These are phyloP conservation scores for Populus simonii DNA, from an alignment of 345 rosid genomes.

Conservation along the genomic window DNA sequence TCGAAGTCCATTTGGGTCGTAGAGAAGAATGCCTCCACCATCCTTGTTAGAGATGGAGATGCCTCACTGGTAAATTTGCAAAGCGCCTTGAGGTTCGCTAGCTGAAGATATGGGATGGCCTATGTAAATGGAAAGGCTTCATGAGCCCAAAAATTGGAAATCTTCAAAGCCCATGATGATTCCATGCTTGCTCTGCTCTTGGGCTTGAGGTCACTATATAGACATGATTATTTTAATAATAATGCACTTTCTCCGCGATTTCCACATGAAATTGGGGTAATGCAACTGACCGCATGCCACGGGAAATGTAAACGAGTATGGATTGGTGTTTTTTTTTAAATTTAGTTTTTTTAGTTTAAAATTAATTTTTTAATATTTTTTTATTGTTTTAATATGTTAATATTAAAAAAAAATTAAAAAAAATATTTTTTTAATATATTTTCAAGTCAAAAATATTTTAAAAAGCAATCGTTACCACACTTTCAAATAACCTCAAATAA, in stretches of 20 bases:
- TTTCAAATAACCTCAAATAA: rapidly evolving
- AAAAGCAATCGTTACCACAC: too few relatives aligned
- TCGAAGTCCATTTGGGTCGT: not conserved
- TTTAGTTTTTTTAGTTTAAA: too few relatives aligned
- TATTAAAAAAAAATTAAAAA: too few relatives aligned
- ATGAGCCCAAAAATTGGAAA: not conserved
- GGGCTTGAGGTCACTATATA: not conserved
- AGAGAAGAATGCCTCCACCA: conserved; percentile 25
- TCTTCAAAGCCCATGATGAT: not conserved
- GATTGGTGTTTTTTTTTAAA: too few relatives aligned
- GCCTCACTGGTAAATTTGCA: not conserved
- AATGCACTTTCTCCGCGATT: not conserved
- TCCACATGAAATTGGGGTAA: not conserved
- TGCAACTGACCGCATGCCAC: not conserved
- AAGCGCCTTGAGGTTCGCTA: not conserved
- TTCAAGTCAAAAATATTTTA: too few relatives aligned
- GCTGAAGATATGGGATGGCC: not conserved
- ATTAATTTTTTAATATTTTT: too few relatives aligned
- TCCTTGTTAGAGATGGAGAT: not conserved
- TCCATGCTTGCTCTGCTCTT: not conserved
- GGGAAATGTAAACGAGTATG: not conserved
- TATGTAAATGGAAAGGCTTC: not conserved
- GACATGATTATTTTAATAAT: not conserved
- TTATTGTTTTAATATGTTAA: rapidly evolving
- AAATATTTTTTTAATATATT: too few relatives aligned